Conservation (phyloP, 2,329 filamentous ascomycete species). For the Neopestalotiopsis clavispora region DNA sequence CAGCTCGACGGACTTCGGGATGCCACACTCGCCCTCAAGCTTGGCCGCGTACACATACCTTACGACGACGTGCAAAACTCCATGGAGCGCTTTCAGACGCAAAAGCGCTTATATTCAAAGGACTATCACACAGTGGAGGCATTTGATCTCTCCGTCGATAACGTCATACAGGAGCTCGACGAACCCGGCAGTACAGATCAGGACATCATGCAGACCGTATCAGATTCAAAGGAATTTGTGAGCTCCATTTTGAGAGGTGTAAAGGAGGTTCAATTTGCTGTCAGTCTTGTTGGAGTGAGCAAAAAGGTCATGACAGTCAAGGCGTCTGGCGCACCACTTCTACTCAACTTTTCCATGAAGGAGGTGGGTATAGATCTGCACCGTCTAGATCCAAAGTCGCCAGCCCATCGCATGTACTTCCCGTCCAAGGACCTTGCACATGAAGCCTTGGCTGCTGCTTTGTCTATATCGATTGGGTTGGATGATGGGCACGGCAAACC, state of each 20-base stretch:
- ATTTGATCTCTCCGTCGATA: conserved; percentile 69
- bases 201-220: conserved; percentile 79
- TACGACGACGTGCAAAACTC: conserved; percentile 82
- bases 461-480: conserved; percentile 89
- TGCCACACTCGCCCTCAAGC: conserved; percentile 86
- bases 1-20: conserved; percentile 87
- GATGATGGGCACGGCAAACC: conserved; percentile 88
- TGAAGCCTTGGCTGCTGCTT: conserved; percentile 87
- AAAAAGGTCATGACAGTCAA: conserved; percentile 76
- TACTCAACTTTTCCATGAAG: conserved; percentile 91
- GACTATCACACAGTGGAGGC: conserved; percentile 45
- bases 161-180: conserved; percentile 77
- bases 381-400: conserved; percentile 87
- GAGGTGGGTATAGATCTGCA: conserved; percentile 94
- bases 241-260: conserved; percentile 90
- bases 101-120: conserved; percentile 41
- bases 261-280: conserved; percentile 93
- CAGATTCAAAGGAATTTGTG: conserved; percentile 90
- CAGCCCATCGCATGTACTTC: conserved; percentile 98
- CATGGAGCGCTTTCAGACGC: conserved; percentile 58
- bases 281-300: conserved; percentile 87
- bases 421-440: conserved; percentile 90
- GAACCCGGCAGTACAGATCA: conserved; percentile 69
- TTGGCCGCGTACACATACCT: conserved; percentile 88
- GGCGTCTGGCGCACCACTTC: conserved; percentile 71